These are phyloP conservation scores for Carallia brachiata DNA, from an alignment of 345 rosid genomes.

Conservation along the genomic window DNA sequence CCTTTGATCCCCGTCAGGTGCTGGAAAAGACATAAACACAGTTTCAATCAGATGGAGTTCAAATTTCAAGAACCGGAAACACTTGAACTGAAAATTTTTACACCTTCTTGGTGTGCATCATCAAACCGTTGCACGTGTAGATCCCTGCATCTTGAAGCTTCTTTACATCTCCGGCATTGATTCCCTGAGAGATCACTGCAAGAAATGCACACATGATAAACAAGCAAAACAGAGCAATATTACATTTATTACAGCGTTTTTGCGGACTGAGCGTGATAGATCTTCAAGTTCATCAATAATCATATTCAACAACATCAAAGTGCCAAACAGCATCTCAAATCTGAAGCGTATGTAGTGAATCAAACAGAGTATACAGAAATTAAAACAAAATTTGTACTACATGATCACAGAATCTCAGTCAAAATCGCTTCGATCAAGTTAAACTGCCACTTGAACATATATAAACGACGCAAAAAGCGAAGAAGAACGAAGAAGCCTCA, in stretches of 20 bases:
- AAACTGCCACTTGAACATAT: too few species aligned
- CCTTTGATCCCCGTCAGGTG: conserved; percentile 91
- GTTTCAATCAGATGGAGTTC: not conserved
- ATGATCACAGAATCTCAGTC: too few species aligned
- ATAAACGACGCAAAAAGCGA: not conserved
- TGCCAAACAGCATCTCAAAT: too few species aligned
- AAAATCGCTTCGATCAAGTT: too few species aligned
- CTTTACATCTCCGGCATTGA: conserved; percentile 89
- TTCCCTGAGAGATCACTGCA: conserved; percentile 75
- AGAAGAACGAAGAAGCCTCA: too few species aligned
- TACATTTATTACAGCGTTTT: not conserved
- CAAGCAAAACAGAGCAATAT: not conserved
- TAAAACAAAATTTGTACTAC: too few species aligned
- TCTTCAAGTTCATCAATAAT: too few species aligned
- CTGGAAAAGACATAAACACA: conserved; percentile 32
- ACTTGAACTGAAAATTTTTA: conserved; percentile 1
- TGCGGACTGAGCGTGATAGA: too few species aligned
- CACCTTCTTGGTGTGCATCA: conserved; percentile 98
- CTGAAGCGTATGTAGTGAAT: too few species aligned
- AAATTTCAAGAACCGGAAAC: not conserved
- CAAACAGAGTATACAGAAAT: too few species aligned
- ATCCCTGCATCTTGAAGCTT: conserved; percentile 96
- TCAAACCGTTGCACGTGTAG: conserved; percentile 90
- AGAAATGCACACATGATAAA: conserved; percentile 1
- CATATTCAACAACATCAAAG: too few species aligned